These are phyloP conservation scores for Pisolithus albus DNA, from an alignment of 768 basidiomycete genomes.

Conservation along the genomic window DNA sequence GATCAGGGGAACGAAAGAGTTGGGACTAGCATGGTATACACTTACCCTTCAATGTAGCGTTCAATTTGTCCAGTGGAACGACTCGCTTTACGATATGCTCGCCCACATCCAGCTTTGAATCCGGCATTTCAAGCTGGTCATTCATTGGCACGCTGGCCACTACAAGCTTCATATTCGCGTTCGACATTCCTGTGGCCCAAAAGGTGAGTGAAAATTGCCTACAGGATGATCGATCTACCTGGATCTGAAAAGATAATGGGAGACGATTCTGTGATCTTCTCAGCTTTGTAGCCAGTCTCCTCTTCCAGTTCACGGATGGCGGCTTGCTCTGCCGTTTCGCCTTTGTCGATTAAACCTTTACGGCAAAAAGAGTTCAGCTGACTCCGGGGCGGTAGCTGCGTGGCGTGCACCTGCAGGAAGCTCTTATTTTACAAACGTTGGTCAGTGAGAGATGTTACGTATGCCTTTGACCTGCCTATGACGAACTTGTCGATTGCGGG, in stretches of 20 bases:
- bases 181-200: conserved; percentile 70
- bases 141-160: conserved; percentile 61
- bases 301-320: conserved; percentile 88
- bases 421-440: conserved; percentile 27
- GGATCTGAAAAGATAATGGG: conserved; percentile 65
- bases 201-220: background rate
- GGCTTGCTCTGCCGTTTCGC: conserved; percentile 69
- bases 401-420: conserved; percentile 49
- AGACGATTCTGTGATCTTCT: conserved; percentile 52
- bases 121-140: conserved; percentile 60
- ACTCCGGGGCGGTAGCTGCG: background rate
- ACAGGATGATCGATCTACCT: conserved; percentile 34
- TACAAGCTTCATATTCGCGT: conserved; percentile 87
- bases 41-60: conserved; percentile 60
- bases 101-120: conserved; percentile 75
- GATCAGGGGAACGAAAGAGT: conserved; percentile 1
- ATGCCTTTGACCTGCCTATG: conserved; percentile 44
- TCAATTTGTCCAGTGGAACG: conserved; percentile 60
- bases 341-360: conserved; percentile 73
- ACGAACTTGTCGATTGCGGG: conserved; percentile 76
- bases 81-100: conserved; percentile 75
- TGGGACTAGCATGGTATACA: conserved; percentile 1
- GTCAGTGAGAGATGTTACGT: background rate
- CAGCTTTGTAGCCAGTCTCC: conserved; percentile 82
- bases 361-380: background rate